Conservation (phyloP, 805 yeast genomes). For the Kodamaea fukazawae region DNA sequence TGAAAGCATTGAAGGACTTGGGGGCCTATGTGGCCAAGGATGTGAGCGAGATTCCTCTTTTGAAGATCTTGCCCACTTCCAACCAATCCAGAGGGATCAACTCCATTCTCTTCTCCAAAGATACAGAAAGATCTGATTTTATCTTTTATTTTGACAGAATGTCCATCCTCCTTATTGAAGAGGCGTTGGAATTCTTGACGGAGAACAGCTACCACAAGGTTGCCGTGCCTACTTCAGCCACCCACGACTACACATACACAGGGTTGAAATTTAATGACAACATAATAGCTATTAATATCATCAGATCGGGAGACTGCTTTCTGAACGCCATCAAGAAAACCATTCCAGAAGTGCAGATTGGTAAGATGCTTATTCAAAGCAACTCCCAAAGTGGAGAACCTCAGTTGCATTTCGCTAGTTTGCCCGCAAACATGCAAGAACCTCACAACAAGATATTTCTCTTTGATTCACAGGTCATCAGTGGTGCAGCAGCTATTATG, state of each 20-base stretch:
- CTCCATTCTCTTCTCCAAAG: conserved; percentile 60
- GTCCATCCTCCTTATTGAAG: conserved; percentile 65
- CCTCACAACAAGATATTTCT: conserved; percentile 51
- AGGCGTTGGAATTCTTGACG: conserved; percentile 59
- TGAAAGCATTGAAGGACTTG: conserved; percentile 57
- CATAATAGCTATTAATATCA: conserved; percentile 71
- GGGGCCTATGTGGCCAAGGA: conserved; percentile 28
- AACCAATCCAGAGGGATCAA: conserved; percentile 72
- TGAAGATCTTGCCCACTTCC: conserved; percentile 43
- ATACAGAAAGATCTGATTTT: conserved; percentile 68
- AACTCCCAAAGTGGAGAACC: conserved; percentile 93
- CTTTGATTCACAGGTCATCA: conserved; percentile 82
- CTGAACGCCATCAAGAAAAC: conserved; percentile 73
- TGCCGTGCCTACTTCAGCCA: conserved; percentile 27
- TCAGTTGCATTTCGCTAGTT: conserved; percentile 73
- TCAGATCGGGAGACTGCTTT: conserved; percentile 92
- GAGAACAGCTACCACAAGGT: conserved; percentile 29
- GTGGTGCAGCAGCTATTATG: conserved; percentile 95
- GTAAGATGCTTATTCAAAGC: conserved; percentile 83
- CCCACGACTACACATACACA: conserved; percentile 15
- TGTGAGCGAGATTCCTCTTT: conserved; percentile 18
- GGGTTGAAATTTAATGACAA: conserved; percentile 49
- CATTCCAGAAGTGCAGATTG: conserved; percentile 74
- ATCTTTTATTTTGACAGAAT: conserved; percentile 83
- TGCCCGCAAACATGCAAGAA: conserved; percentile 48